Conservation (phyloP, 1,284 basidiomycete species). For the Pseudozyma sp. region DNA sequence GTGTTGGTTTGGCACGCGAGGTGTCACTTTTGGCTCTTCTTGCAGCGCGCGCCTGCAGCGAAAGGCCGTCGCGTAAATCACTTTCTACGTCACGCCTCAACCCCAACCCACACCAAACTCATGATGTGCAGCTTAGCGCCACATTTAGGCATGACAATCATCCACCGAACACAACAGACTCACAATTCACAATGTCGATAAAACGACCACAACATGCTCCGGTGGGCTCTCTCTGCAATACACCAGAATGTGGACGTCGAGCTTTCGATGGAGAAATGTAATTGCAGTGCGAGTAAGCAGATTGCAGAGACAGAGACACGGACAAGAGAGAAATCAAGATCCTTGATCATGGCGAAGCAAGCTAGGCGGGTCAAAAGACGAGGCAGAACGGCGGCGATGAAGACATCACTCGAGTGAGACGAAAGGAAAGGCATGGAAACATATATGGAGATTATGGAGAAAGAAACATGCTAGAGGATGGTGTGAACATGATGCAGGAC, state of each 20-base stretch:
- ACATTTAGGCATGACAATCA: too few species aligned
- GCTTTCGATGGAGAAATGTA: constrained; percentile 6
- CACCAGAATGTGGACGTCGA: background rate
- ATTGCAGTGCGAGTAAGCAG: constrained; percentile 17
- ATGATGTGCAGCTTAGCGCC: too few species aligned
- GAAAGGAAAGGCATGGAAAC: background rate
- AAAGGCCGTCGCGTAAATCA: constrained; percentile 16
- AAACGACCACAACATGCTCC: too few species aligned
- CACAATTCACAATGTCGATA: too few species aligned
- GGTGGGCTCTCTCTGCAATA: too few species aligned
- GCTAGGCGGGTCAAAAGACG: background rate
- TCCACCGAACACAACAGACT: too few species aligned
- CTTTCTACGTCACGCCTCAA: background rate
- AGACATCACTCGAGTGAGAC: background rate
- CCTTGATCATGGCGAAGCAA: background rate
- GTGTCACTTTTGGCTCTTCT: constrained; percentile 8
- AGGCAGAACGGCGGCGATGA: background rate
- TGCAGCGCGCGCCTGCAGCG: background rate
- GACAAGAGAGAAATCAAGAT: background rate
- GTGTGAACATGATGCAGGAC: background rate
- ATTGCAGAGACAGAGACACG: constrained; percentile 5
- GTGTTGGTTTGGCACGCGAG: constrained; percentile 10
- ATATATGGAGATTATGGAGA: background rate
- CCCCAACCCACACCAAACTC: background rate
- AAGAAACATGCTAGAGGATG: background rate